Evolutionary conservation across 345 rosid genomes (phyloP).

Genomic region (Gossypium ekmanianum): DNA sequence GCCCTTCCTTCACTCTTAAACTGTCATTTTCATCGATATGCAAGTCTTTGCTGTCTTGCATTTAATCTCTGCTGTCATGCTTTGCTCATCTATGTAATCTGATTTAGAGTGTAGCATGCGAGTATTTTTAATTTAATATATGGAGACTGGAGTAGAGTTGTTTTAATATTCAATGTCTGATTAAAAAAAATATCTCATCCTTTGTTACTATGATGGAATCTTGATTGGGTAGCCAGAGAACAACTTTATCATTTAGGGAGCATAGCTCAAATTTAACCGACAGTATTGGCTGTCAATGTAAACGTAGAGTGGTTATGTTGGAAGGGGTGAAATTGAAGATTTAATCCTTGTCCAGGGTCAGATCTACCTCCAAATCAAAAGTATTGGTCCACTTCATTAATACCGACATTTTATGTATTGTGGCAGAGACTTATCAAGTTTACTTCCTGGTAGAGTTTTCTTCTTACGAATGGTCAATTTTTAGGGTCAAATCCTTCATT

Average conservation of each 20-base stretch:
- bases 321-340: background rate
- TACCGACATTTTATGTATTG: background rate
- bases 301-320: background rate
- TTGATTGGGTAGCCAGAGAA: slow-evolving; percentile 8
- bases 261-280: background rate
- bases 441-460: background rate
- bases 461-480: background rate
- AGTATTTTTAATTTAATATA: background rate
- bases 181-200: no score
- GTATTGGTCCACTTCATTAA: slow-evolving; percentile 22
- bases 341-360: background rate
- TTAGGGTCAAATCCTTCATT: background rate
- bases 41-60: no score
- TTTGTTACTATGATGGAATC: background rate
- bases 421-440: background rate
- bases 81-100: no score
- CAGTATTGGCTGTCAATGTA: background rate
- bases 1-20: background rate
- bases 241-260: background rate
- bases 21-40: background rate
- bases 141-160: no score
- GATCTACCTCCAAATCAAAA: background rate
- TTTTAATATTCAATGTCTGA: no score
- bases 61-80: no score
- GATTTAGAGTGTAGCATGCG: no score